Evolutionary conservation across 257 asterid genomes (phyloP).

Genomic region (Verbena officinalis): DNA sequence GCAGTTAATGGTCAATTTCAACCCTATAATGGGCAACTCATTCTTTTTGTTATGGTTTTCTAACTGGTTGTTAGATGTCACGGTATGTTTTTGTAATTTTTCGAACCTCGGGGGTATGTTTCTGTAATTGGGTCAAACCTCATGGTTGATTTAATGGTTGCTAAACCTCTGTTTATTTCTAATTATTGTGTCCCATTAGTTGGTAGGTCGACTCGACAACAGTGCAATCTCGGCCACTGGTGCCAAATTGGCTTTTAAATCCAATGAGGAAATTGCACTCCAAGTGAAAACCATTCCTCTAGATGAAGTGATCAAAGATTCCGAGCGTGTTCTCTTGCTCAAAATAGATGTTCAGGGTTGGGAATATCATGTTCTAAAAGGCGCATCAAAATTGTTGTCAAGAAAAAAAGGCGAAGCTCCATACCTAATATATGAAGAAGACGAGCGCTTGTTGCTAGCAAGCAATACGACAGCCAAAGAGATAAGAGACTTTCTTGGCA

Average conservation of each 20-base stretch:
- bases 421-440: slow-evolving; percentile 94
- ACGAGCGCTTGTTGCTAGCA: slow-evolving; percentile 84
- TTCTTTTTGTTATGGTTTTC: too few relatives aligned
- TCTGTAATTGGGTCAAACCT: too few relatives aligned
- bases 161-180: not conserved
- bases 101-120: too few relatives aligned
- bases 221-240: slow-evolving; percentile 95
- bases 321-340: slow-evolving; percentile 68
- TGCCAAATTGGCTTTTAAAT: slow-evolving; percentile 92
- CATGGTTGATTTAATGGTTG: not conserved
- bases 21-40: too few relatives aligned
- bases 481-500: slow-evolving; percentile 71
- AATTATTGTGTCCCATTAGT: slow-evolving; percentile 46
- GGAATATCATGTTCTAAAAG: slow-evolving; percentile 96
- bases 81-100: too few relatives aligned
- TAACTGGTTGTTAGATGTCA: too few relatives aligned
- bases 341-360: slow-evolving; percentile 99
- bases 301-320: slow-evolving; percentile 67
- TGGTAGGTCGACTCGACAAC: slow-evolving; percentile 96
- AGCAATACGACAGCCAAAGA: slow-evolving; percentile 88
- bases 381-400: slow-evolving; percentile 78
- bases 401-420: slow-evolving; percentile 91
- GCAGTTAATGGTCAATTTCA: too few relatives aligned
- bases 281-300: slow-evolving; percentile 82
- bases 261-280: slow-evolving; percentile 87